These are phyloP conservation scores for Fusarium luffae DNA, from an alignment of 2,329 filamentous ascomycete species.

Conservation along the genomic window DNA sequence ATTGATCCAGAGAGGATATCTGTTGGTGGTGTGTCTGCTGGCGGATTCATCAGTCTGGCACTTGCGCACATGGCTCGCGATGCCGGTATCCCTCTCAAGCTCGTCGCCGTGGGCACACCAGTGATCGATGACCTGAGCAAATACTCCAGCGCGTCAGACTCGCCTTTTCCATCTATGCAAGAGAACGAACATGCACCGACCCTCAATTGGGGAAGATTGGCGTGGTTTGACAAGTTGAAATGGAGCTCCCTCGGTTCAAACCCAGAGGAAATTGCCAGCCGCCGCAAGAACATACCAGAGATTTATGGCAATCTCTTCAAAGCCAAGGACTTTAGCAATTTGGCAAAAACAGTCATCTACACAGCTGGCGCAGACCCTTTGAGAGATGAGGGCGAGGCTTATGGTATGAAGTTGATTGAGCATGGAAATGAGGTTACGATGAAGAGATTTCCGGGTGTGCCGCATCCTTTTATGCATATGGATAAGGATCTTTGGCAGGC, in stretches of 20 bases:
- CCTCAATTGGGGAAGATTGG: constrained; percentile 5
- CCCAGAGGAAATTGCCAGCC: background rate
- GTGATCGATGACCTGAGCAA: constrained; percentile 9
- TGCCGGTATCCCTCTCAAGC: constrained; percentile 1
- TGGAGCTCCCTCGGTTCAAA: constrained; percentile 2
- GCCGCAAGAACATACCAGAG: background rate
- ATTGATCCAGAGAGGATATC: constrained; percentile 3
- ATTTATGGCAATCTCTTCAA: constrained; percentile 8
- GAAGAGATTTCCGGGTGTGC: constrained; percentile 59
- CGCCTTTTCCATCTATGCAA: background rate
- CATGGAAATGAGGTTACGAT: constrained; percentile 58
- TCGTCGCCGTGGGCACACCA: constrained; percentile 10
- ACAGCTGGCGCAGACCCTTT: constrained; percentile 36
- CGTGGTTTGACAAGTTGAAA: constrained; percentile 21
- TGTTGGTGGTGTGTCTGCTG: constrained; percentile 3
- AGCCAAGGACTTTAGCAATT: background rate
- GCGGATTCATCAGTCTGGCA: constrained; percentile 11
- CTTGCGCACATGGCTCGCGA: constrained; percentile 12
- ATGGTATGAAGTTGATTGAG: constrained; percentile 55
- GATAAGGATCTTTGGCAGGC: constrained; percentile 53
- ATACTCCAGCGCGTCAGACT: constrained; percentile 13
- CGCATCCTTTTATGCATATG: constrained; percentile 64
- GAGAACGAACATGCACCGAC: constrained; percentile 16
- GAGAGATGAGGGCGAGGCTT: constrained; percentile 62
- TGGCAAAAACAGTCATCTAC: constrained; percentile 5